Percentiles rank a stretch among this genome's conserved stretches.
Evolutionary conservation across 805 yeast genomes (phyloP).

Genomic region (Sungouiella thailandica): DNA sequence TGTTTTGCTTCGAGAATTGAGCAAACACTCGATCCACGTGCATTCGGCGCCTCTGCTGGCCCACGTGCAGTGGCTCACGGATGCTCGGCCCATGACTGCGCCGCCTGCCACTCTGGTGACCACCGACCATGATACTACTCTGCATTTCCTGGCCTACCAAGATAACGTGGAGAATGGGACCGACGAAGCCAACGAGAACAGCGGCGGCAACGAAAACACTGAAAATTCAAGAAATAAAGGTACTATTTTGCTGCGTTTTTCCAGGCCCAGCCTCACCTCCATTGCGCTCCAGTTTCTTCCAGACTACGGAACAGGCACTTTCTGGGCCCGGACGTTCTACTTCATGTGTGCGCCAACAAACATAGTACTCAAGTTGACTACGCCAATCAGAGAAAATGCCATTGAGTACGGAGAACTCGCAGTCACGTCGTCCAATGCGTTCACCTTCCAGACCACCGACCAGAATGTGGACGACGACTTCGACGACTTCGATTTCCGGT

Average conservation of each 20-base stretch:
- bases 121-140: background rate
- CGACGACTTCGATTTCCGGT: conserved; percentile 4
- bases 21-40: conserved; percentile 18
- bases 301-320: conserved; percentile 2
- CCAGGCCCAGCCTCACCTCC: background rate
- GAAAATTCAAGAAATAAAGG: too few relatives aligned
- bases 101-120: conserved; percentile 1
- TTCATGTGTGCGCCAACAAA: conserved; percentile 9
- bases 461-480: background rate
- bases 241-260: too few relatives aligned
- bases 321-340: conserved; percentile 2
- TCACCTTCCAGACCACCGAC: conserved; percentile 7
- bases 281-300: conserved; percentile 6
- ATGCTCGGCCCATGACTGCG: conserved; percentile 7
- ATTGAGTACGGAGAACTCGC: conserved; percentile 6
- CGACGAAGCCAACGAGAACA: background rate
- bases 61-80: conserved; percentile 1
- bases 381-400: conserved; percentile 14
- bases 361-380: conserved; percentile 10
- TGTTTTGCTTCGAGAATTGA: conserved; percentile 28
- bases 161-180: background rate
- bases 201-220: background rate
- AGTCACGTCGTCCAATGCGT: conserved; percentile 7
- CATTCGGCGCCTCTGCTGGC: conserved; percentile 1
- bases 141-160: background rate